Evolutionary conservation across 495 filamentous ascomycete genomes (phyloP), one percentile per base, ranked within the genome.

Genomic region (Melanomma pulvis-pyrius): DNA sequence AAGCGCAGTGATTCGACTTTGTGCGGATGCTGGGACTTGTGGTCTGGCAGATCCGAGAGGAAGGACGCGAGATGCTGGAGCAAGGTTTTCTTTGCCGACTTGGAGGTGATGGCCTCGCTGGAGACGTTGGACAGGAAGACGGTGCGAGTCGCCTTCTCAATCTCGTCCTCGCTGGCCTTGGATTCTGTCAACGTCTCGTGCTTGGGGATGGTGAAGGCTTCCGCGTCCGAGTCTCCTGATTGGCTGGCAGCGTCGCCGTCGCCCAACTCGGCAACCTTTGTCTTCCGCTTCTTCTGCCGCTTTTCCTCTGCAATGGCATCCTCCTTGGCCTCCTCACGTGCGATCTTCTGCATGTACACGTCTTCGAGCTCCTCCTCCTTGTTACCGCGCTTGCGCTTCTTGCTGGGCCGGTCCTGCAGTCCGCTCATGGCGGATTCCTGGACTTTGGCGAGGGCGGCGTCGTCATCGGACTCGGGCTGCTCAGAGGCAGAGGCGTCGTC

Each of bases 61-160:
- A 86, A 85, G n/a, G 84, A 85, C 1, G 73, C 75, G 46, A 87
- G 78, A 75, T 96, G 92, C 36, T 80, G 79, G 29, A 92, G 74
- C 17, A 97, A 82, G 21, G 82, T 82, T 76, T 92, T 96, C 76
- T 90, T 91, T 1, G 84, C 90, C 0, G 83, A 76, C 71, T 92
- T 92, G 4, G 90, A 93, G 34, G 86, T 90, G 67, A 98, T 89
- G 12, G 91, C 91, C 50, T 85, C 75, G 15, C 82, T 88, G 6
- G 92, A 92, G 28, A 98, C 90, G 71, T 99, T 99, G 66, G 89
- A 90, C 28, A 99, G 80, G 76, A 97, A 99, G 47, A 99, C 86
- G 2, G 96, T 98, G 22, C 94, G 88, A 61, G 85, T 85, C 17
- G 94, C 91, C 76, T 96, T 97, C 41, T 94, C 90, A 0, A 96